Evolutionary conservation across 2,329 filamentous ascomycete genomes (phyloP).

Genomic region (Escovopsis sp.): DNA sequence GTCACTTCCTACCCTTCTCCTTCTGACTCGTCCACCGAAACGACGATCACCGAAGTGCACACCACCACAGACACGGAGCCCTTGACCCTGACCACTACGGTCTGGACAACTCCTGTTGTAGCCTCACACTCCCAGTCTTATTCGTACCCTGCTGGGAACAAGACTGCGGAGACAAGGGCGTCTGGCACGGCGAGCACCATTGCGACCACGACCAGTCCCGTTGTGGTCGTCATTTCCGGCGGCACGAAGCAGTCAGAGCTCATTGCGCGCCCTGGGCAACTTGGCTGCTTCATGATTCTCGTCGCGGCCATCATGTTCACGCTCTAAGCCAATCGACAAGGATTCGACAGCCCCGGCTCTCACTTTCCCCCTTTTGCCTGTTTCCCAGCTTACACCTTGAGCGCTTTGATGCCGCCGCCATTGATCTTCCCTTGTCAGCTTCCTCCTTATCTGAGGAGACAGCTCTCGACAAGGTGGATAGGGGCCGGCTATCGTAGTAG

Average conservation of each 20-base stretch:
- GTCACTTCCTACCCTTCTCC: slow-evolving; percentile 5
- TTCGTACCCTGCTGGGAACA: slow-evolving; percentile 16
- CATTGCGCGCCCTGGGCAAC: slow-evolving; percentile 15
- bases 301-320: slow-evolving; percentile 18
- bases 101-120: slow-evolving; percentile 12
- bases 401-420: too few relatives aligned
- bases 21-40: slow-evolving; percentile 7
- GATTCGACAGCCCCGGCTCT: background rate
- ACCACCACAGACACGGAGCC: slow-evolving; percentile 16
- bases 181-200: slow-evolving; percentile 13
- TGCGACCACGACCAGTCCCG: slow-evolving; percentile 8
- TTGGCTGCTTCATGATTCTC: slow-evolving; percentile 22
- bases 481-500: too few relatives aligned
- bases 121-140: too few relatives aligned
- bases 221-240: slow-evolving; percentile 17
- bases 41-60: slow-evolving; percentile 16
- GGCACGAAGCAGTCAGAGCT: slow-evolving; percentile 18
- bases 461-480: too few relatives aligned
- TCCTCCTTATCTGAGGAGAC: too few relatives aligned
- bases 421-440: too few relatives aligned
- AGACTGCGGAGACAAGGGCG: slow-evolving; percentile 10
- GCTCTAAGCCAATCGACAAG: slow-evolving; percentile 11
- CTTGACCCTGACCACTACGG: slow-evolving; percentile 17
- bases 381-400: too few relatives aligned
- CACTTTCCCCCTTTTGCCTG: too few relatives aligned